These are phyloP conservation scores for Mrakia frigida DNA, from an alignment of 768 basidiomycete species.

Conservation along the genomic window DNA sequence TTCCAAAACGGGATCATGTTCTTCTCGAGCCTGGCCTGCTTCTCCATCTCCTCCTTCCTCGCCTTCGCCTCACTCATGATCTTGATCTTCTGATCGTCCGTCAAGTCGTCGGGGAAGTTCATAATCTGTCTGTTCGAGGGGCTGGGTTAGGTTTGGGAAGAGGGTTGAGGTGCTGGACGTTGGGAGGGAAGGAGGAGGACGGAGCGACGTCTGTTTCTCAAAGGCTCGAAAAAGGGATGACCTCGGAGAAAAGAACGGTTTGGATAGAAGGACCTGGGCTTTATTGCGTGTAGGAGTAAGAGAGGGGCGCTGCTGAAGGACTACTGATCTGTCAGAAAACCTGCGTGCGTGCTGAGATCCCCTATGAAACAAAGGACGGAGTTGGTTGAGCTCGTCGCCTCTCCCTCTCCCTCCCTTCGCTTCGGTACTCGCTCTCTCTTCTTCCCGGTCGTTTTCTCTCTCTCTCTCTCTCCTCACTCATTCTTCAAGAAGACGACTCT, in stretches of 20 bases:
- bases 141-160: no score
- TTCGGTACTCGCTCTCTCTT: background rate
- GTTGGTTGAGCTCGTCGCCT: no score
- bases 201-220: no score
- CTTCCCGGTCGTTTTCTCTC: background rate
- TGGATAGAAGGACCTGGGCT: background rate
- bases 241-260: background rate
- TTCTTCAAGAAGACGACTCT: background rate
- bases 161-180: no score
- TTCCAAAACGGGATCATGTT: background rate
- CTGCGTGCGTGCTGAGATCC: no score
- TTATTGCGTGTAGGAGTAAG: background rate
- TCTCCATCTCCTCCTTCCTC: background rate
- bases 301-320: background rate
- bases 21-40: background rate
- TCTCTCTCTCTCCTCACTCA: background rate
- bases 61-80: background rate
- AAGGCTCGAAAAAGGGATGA: background rate
- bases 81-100: constrained; percentile 6
- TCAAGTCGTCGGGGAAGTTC: background rate
- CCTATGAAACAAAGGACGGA: no score
- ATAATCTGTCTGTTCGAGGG: background rate
- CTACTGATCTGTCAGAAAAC: no score
- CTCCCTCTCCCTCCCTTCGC: no score
- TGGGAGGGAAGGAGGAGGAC: no score